Evolutionary conservation across 371 early-diverging fungal genomes (phyloP), one percentile per base, ranked within the genome.

Genomic region (Saksenaea vasiformis): DNA sequence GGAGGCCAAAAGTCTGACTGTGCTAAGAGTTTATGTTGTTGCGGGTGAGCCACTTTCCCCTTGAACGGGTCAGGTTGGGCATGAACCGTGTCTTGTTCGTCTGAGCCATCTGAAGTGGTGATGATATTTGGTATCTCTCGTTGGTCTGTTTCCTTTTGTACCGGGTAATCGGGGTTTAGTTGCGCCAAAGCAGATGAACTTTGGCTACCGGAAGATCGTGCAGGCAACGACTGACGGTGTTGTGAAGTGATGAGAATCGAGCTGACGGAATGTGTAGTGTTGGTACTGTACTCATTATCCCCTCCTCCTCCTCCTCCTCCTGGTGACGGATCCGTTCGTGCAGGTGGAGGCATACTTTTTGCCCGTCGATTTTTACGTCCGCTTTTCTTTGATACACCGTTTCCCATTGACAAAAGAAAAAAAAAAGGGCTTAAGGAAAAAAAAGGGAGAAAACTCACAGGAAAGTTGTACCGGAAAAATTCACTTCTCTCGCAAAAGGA

Each of bases 131-230:
- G 63, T 71, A 62, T 65, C 62, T 37, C 58, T 64, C 31, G 37
- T 38, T 54, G 11, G 61, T 27, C 58, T 54, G 22, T 27, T 31
- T 24, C 13, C 38, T 51, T 3, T 67, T 66, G 24, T 63, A 70
- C 34, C 4, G 81, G 81, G 53, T 78, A 80, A 35, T 80, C 77
- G n/a, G 81, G 81, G 54, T 80, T 80, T 13, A 80, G 36, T 53
- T 76, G 78, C n/a, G 78, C 68, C 19, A 80, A 59, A 7, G 80
- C 58, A 15, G 67, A 63, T 11, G 39, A 26, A 26, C 54, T 54
- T 9, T 56, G 26, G 26, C 61, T 54, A 17, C 54, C 61, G 24
- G 62, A 54, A 19, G 41, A 31, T 17, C 58, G 31, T 31, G 63
- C 34, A 43, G 64, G 60, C 28, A 58, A 34, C n/a, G 60, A 60